Base-by-base conservation (phyloP, 2,329 filamentous ascomycete species). In the Daldinia eschscholtzii region DNA sequence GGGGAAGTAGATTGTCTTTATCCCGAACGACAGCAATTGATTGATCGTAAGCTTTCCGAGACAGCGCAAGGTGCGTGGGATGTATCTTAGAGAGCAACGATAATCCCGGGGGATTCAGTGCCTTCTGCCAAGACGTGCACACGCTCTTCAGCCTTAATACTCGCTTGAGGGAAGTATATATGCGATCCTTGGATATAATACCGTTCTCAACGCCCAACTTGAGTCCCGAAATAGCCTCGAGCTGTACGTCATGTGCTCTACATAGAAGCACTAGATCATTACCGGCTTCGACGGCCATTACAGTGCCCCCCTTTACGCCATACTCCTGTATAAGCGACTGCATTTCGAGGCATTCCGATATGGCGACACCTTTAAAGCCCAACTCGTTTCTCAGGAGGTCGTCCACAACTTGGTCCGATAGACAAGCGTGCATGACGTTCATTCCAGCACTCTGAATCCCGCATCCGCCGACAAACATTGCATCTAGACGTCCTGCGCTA, bases 271-370 rank as follows among this genome's bases (percentile, higher is more conserved):
- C 89, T 60, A 98, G 84, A 79, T 99, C 96, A 77, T 96, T 98
- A 13, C 96, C 96, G 35, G 96, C 95, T 79, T 97, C 96, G 57
- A 98, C 93, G 3, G 96, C 96, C 94, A 98, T 98, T 74, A 98
- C 93, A 0, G 95, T 97, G 12, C 96, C 96, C 44, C 96, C 95
- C 73, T 95, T 94, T 18, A 99, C 94, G n/a, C 95, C 95, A 57
- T 98, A 96, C 75, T 98, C 97, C 77, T 97, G 93, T 71, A 93
- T 96, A 7, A 98, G 86, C 0, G 94, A 94, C 76, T 98, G 94
- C 95, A 98, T 98, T 79, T 98, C 95, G 6, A 98, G 83, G 73
- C 95, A 98, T 77, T 98, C 95, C 0, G 94, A 98, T 57, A 98
- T 93, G 26, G 96, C 94, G 2, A 98, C 94, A 1, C 95, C 95